Evolutionary conservation across 768 basidiomycete genomes (phyloP), one percentile per base, ranked within the genome.

Genomic region (Lactarius psammicola): DNA sequence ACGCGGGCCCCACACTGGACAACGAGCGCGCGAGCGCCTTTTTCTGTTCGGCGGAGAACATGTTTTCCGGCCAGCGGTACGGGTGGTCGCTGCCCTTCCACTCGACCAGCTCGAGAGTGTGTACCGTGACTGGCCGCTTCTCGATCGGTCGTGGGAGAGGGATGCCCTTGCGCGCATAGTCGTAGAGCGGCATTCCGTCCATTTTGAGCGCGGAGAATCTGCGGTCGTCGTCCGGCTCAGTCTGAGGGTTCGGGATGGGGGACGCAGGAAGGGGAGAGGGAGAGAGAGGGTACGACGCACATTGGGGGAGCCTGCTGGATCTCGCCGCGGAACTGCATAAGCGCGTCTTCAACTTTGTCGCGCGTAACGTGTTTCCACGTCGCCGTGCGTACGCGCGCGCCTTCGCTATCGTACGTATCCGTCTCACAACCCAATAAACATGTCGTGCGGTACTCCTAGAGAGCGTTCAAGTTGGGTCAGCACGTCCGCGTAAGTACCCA

Each of bases 191-290:
- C 75, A 85, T 92, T 1, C 97, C 97, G 70, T 98, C 95, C 95
- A 98, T 98, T 77, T 98, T 98, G 40, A 98, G 81, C 2, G 97
- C 97, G 11, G 97, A 98, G 77, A 95, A 99, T 74, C 96, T 98
- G 73, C 46, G 4, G 38, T 15, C 10, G 10, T 33, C 8, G 26
- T 46, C 44, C 15, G 42, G 36, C 49, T 51, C 17, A 38, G 49
- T 20, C 36, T 30, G 55, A 13, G 26, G 28, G 26, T 36, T 57
- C 58, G 56, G 59, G 44, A 31, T 15, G 23, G 38, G 11, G n/a
- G 46, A 26, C 18, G 36, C 3, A 51, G 26, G 51, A 31, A 63
- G 17, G 44, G 63, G 62, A 59, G 63, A 66, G 28, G 28, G 36
- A 17, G 54, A 20, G n/a, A n/a, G n/a, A n/a, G n/a, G n/a, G n/a